These are phyloP conservation scores for Apiospora pterosperma DNA, from an alignment of 2,329 filamentous ascomycete species.

Conservation along the genomic window DNA sequence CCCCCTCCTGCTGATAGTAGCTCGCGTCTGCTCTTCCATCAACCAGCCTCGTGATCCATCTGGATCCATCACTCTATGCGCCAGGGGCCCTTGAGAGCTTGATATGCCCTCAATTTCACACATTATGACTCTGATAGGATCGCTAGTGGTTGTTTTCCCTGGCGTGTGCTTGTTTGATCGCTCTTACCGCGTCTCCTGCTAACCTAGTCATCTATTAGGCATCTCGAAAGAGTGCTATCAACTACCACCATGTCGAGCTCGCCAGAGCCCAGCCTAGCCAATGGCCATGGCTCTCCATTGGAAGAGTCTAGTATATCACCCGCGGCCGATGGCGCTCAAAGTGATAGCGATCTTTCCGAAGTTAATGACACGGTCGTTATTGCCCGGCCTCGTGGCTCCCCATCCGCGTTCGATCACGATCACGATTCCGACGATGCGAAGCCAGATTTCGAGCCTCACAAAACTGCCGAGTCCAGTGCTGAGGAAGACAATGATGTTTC, in stretches of 20 bases:
- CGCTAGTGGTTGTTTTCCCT: not conserved
- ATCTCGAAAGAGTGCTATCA: slow-evolving; percentile 57
- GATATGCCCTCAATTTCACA: not conserved
- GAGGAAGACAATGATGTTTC: slow-evolving; percentile 54
- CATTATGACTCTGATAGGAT: not conserved
- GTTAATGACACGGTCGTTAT: slow-evolving; percentile 53
- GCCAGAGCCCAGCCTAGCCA: slow-evolving; percentile 58
- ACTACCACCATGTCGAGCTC: slow-evolving; percentile 57
- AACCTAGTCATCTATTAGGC: slow-evolving; percentile 44
- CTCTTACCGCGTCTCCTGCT: slow-evolving; percentile 3
- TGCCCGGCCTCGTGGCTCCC: slow-evolving; percentile 39
- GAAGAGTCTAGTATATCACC: slow-evolving; percentile 39
- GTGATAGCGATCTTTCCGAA: slow-evolving; percentile 77
- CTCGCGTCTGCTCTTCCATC: slow-evolving; percentile 35
- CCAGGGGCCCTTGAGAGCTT: slow-evolving; percentile 20
- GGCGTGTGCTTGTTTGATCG: not conserved
- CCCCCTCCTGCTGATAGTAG: slow-evolving; percentile 15
- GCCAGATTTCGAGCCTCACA: slow-evolving; percentile 28
- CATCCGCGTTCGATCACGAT: slow-evolving; percentile 40
- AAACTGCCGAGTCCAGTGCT: slow-evolving; percentile 38
- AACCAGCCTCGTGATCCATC: slow-evolving; percentile 20
- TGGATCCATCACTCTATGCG: slow-evolving; percentile 30
- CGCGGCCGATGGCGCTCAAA: slow-evolving; percentile 40
- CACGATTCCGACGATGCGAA: slow-evolving; percentile 29
- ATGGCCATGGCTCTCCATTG: slow-evolving; percentile 61